These are phyloP conservation scores for Candida ficus DNA, from an alignment of 805 yeast species.

Conservation along the genomic window DNA sequence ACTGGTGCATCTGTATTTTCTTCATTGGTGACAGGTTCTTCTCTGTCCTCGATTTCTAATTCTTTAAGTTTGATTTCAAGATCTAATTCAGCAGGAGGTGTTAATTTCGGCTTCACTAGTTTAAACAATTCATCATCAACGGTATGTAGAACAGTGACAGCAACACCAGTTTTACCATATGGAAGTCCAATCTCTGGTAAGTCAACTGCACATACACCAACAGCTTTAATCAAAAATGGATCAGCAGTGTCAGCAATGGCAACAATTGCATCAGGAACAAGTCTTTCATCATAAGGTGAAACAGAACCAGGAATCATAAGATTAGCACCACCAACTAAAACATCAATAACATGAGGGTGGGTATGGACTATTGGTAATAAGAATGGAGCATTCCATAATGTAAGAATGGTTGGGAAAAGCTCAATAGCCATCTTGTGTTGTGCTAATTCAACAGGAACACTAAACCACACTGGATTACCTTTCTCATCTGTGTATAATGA, in stretches of 20 bases:
- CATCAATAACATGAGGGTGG: constrained; percentile 66
- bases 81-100: constrained; percentile 37
- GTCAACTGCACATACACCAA: constrained; percentile 57
- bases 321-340: constrained; percentile 74
- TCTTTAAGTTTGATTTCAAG: constrained; percentile 20
- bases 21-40: constrained; percentile 7
- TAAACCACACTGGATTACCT: constrained; percentile 71
- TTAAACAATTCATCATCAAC: constrained; percentile 59
- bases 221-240: constrained; percentile 65
- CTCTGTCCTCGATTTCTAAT: constrained; percentile 12
- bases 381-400: constrained; percentile 65
- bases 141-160: constrained; percentile 66
- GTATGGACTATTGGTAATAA: constrained; percentile 67
- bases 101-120: constrained; percentile 40
- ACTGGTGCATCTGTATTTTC: constrained; percentile 7
- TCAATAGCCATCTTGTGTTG: constrained; percentile 11
- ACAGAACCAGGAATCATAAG: constrained; percentile 70
- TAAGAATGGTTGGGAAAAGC: constrained; percentile 64
- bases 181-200: constrained; percentile 40
- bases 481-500: constrained; percentile 58
- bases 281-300: constrained; percentile 49
- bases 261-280: constrained; percentile 53
- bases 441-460: constrained; percentile 40
- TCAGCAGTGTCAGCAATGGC: constrained; percentile 59
- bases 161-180: constrained; percentile 70